phyloP scores from a whole-genome alignment of 345 rosid genomes.

The Euphorbia peplus region DNA sequence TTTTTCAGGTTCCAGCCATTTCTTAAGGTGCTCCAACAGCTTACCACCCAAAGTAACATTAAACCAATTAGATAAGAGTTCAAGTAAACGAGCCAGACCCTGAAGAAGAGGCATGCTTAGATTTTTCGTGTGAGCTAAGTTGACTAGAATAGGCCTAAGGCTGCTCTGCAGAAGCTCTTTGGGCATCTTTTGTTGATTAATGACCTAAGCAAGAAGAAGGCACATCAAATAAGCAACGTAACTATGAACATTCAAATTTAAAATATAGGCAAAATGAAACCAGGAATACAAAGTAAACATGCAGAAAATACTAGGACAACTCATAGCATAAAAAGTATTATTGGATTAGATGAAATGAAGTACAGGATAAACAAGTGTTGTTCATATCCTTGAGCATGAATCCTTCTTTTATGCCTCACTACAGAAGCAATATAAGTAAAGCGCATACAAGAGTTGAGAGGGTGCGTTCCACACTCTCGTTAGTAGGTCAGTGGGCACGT shows the following conservation, averaged over 20 bases:
- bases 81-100: conserved; percentile 97
- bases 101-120: conserved; percentile 98
- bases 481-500: background rate
- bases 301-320: background rate
- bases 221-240: conserved; percentile 11
- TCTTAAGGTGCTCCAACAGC: conserved; percentile 96
- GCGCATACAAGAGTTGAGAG: background rate
- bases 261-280: conserved; percentile 3
- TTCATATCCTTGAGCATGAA: background rate
- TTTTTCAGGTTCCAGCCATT: conserved; percentile 98
- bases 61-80: conserved; percentile 94
- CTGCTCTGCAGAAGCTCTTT: conserved; percentile 99
- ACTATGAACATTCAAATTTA: background rate
- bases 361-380: background rate
- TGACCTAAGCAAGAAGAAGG: conserved; percentile 51
- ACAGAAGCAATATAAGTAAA: background rate
- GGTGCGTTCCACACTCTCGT: background rate
- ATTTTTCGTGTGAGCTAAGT: conserved; percentile 95
- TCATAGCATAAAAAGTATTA: background rate
- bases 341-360: background rate
- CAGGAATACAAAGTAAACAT: background rate
- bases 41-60: conserved; percentile 97
- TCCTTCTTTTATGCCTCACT: background rate
- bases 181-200: conserved; percentile 97
- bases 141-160: conserved; percentile 94